These are phyloP conservation scores for Phytophthora sp. DNA, from an alignment of 352 stramenopile species.

Conservation along the genomic window DNA sequence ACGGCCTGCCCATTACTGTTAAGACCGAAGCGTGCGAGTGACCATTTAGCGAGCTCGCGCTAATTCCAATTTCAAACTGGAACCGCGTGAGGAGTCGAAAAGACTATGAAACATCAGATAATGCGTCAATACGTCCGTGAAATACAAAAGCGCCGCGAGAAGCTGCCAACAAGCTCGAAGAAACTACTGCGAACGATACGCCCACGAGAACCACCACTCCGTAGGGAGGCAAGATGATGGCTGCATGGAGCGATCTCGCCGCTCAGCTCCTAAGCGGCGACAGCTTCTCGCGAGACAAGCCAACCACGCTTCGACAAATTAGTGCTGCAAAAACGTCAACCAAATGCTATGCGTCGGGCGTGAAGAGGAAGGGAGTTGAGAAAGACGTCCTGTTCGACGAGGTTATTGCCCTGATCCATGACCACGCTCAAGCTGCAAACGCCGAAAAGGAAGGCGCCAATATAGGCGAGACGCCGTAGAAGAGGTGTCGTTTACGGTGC, in stretches of 20 bases:
- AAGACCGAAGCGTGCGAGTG: constrained; percentile 37
- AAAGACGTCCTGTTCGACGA: constrained; percentile 12
- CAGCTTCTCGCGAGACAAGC: constrained; percentile 8
- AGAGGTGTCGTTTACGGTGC: background rate
- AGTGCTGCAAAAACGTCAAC: background rate
- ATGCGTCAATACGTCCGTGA: constrained; percentile 3
- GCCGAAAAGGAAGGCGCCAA: constrained; percentile 6
- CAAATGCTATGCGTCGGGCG: constrained; percentile 10
- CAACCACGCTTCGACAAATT: constrained; percentile 14
- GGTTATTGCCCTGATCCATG: constrained; percentile 14
- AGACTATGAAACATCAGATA: constrained; percentile 5
- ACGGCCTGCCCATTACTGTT: constrained; percentile 28
- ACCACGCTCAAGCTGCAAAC: background rate
- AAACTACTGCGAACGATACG: background rate
- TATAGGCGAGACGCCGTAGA: constrained; percentile 2
- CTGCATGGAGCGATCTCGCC: constrained; percentile 7
- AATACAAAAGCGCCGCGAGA: background rate
- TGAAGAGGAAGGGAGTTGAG: constrained; percentile 2
- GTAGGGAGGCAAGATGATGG: constrained; percentile 16
- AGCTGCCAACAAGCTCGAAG: constrained; percentile 7
- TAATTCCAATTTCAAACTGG: constrained; percentile 5
- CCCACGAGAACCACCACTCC: no score
- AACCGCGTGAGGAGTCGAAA: background rate
- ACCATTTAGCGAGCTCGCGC: constrained; percentile 28
- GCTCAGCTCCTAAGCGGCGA: constrained; percentile 5